Evolutionary conservation across 1,139 yeast genomes (phyloP).

Genomic region (Suhomyces ambrosiae): DNA sequence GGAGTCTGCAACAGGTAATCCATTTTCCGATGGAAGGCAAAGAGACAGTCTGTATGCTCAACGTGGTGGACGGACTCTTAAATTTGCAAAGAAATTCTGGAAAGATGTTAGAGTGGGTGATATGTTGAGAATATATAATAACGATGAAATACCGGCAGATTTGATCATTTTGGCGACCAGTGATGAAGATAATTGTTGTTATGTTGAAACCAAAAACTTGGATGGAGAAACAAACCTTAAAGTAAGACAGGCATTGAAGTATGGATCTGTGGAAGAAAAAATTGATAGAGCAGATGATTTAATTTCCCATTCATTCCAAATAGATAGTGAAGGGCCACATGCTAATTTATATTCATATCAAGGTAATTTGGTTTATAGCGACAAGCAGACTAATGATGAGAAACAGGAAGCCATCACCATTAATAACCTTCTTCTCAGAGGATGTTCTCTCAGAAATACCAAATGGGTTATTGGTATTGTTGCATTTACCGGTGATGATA

Average conservation of each 20-base stretch:
- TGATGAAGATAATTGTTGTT: constrained; percentile 56
- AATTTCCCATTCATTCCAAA: constrained; percentile 38
- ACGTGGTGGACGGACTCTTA: constrained; percentile 24
- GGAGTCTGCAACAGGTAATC: constrained; percentile 17
- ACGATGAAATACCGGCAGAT: constrained; percentile 64
- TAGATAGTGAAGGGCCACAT: constrained; percentile 60
- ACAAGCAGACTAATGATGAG: constrained; percentile 16
- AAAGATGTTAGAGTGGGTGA: constrained; percentile 60
- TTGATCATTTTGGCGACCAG: constrained; percentile 52
- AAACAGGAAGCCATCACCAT: constrained; percentile 48
- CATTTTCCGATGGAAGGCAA: constrained; percentile 21
- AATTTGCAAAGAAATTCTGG: constrained; percentile 47
- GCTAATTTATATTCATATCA: constrained; percentile 55
- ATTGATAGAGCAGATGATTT: constrained; percentile 49
- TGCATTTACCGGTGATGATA: constrained; percentile 55
- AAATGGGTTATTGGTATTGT: constrained; percentile 58
- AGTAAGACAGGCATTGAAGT: constrained; percentile 52
- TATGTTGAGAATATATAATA: constrained; percentile 50
- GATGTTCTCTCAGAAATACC: constrained; percentile 55
- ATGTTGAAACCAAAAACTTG: constrained; percentile 59
- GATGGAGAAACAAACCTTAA: constrained; percentile 66
- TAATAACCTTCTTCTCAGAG: constrained; percentile 53
- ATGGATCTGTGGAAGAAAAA: constrained; percentile 36
- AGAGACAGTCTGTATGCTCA: constrained; percentile 5
- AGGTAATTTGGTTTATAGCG: constrained; percentile 46